Conservation (phyloP, 1,284 basidiomycete genomes). For the Apiotrichum montevideense region DNA sequence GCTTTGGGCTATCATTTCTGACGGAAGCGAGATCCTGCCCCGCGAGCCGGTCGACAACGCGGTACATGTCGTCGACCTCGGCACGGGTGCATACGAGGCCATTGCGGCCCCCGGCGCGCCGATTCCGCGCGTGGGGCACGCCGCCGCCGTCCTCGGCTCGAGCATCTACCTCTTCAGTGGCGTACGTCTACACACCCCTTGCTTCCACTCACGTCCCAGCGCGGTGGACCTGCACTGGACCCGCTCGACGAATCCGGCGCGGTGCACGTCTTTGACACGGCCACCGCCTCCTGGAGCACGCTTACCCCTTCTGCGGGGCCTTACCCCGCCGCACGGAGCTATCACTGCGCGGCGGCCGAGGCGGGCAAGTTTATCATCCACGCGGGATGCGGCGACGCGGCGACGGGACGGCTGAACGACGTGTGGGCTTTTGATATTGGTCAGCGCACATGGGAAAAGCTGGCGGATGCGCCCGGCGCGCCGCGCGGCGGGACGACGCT, state of each 20-base stretch:
- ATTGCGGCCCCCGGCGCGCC: slow-evolving; percentile 19
- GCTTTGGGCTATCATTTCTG: background rate
- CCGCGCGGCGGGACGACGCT: slow-evolving; percentile 25
- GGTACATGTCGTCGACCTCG: slow-evolving; percentile 24
- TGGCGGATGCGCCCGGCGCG: slow-evolving; percentile 24
- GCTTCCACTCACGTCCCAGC: slow-evolving; percentile 8
- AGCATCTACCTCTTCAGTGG: slow-evolving; percentile 33
- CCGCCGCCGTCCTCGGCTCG: slow-evolving; percentile 15
- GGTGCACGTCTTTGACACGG: slow-evolving; percentile 21
- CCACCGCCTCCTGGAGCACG: slow-evolving; percentile 16
- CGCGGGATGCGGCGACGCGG: slow-evolving; percentile 24
- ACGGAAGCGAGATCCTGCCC: slow-evolving; percentile 17
- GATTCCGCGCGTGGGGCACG: slow-evolving; percentile 25
- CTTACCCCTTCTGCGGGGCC: slow-evolving; percentile 2
- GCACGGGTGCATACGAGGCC: slow-evolving; percentile 13
- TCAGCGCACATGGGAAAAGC: slow-evolving; percentile 12
- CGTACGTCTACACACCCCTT: slow-evolving; percentile 12
- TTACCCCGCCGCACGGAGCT: slow-evolving; percentile 18
- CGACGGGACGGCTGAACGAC: slow-evolving; percentile 21
- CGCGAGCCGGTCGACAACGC: slow-evolving; percentile 26
- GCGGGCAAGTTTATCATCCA: slow-evolving; percentile 20
- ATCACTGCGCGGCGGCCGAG: slow-evolving; percentile 19
- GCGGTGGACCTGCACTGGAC: slow-evolving; percentile 23
- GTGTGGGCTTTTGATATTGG: slow-evolving; percentile 23
- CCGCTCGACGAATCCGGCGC: slow-evolving; percentile 24